A percentile compares a stretch with the other conserved stretches of the same genome.
phyloP scores from a whole-genome alignment of 371 early-diverging fungal species.

The Batrachochytrium dendrobatidis region DNA sequence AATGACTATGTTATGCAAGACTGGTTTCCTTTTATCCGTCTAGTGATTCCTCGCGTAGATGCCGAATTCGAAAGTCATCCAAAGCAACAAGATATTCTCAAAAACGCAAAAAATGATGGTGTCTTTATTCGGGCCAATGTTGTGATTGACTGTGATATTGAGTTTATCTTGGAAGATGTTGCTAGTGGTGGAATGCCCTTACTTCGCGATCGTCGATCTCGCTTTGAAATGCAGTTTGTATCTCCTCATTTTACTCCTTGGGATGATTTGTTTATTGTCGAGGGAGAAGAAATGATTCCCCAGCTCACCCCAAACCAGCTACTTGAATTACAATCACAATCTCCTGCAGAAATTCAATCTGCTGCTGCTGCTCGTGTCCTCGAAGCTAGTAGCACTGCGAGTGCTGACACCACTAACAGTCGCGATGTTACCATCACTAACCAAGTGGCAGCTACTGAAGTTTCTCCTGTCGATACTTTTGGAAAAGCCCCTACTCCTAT shows the following conservation, averaged over 20 bases:
- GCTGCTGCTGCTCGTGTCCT: too few species aligned
- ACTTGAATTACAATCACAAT: too few species aligned
- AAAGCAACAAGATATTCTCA: constrained; percentile 23
- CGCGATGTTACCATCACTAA: too few species aligned
- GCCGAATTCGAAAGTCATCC: constrained; percentile 17
- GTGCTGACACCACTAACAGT: too few species aligned
- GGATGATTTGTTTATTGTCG: constrained; percentile 27
- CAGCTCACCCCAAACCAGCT: too few species aligned
- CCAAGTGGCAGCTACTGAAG: too few species aligned
- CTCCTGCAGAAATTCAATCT: too few species aligned
- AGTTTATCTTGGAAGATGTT: constrained; percentile 19
- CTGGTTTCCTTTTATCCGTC: constrained; percentile 28
- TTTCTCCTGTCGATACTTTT: too few species aligned
- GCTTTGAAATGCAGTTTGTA: constrained; percentile 27
- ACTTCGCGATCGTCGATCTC: constrained; percentile 17
- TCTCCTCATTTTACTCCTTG: constrained; percentile 38
- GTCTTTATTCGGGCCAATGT: constrained; percentile 22
- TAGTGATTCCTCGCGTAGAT: constrained; percentile 25
- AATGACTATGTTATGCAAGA: constrained; percentile 27
- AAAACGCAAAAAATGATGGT: constrained; percentile 29
- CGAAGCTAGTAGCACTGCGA: too few species aligned
- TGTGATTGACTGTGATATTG: constrained; percentile 16
- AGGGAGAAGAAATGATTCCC: too few species aligned
- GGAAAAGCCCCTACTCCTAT: too few species aligned
- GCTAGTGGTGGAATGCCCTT: constrained; percentile 22